Evolutionary conservation across 2,329 filamentous ascomycete species (phyloP), one percentile per base, ranked within the genome.

Genomic region (Diaporthe nobilis): DNA sequence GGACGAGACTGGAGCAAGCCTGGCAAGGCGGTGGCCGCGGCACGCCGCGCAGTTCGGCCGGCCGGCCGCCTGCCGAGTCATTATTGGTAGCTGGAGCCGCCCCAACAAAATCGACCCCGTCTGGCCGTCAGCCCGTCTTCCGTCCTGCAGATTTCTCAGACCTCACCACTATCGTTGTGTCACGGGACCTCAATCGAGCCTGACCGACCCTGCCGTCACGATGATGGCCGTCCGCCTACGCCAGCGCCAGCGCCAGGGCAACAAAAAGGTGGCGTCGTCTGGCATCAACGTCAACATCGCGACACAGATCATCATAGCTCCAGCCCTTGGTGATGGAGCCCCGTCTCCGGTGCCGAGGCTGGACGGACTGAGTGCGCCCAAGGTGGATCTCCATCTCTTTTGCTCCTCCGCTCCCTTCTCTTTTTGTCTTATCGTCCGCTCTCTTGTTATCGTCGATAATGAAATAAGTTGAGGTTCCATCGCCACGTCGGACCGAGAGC

Each of bases 81-180:
- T 53, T 39, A 68, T 53, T 68, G 47, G 63, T 68, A 20, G 49
- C 9, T 39, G 13, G 28, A 53, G 65, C 49, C 15, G 49, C 49
- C 65, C 65, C 65, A 70, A 70, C 65, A 70, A 70, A 70, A 28
- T 70, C 65, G 34, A 22, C 34, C 34, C 65, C 65, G 65, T 53
- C 15, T 28, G 44, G 20, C 60, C 28, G 47, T 34, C 61, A 47
- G 42, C 42, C 42, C 61, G 42, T n/a, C 63, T 28, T 10, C 47
- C 47, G 15, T 39, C 2, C 47, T 39, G 63, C 63, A 68, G 47
- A 20, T 31, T 53, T 53, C 63, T 53, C 47, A 53, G 22, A 68
- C 44, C 44, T 68, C 47, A 39, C n/a, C 28, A 20, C 31, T 9
- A 49, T 20, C 13, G 65, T 13, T 20, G 31, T 53, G 44, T 39